Evolutionary conservation across 768 basidiomycete genomes (phyloP).

Genomic region (Leccinum pellstonianum): DNA sequence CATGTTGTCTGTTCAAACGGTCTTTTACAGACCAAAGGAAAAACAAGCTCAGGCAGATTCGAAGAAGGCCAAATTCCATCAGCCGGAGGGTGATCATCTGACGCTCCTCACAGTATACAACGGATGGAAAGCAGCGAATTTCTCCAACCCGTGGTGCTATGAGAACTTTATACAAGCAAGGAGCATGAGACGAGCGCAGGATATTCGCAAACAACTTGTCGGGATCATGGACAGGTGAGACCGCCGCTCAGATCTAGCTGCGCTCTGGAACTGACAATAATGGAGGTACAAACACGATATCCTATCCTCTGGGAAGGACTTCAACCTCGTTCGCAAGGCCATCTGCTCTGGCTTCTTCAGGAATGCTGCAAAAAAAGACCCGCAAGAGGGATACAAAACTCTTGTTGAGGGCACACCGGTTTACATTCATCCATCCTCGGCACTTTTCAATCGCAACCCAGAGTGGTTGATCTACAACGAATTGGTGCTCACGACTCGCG

Average conservation of each 20-base stretch:
- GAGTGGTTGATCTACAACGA: constrained; percentile 98
- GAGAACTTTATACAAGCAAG: constrained; percentile 99
- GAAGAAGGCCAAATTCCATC: constrained; percentile 99
- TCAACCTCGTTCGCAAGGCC: constrained; percentile 88
- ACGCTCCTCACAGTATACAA: constrained; percentile 95
- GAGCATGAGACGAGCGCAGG: constrained; percentile 95
- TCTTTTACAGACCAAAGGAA: constrained; percentile 99
- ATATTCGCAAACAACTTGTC: constrained; percentile 94
- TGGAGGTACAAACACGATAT: constrained; percentile 95
- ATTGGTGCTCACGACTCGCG: constrained; percentile 92
- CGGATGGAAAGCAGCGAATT: constrained; percentile 95
- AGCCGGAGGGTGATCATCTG: constrained; percentile 96
- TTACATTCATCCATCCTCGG: constrained; percentile 96
- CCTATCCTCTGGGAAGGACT: constrained; percentile 87
- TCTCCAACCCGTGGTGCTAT: constrained; percentile 98
- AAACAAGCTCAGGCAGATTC: constrained; percentile 99
- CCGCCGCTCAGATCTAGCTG: not conserved
- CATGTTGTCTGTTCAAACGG: constrained; percentile 94
- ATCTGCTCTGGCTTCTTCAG: constrained; percentile 98
- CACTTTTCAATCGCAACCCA: constrained; percentile 93
- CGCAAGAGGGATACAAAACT: constrained; percentile 97
- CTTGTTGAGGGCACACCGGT: constrained; percentile 98
- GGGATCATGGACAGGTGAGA: constrained; percentile 97
- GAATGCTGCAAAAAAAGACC: constrained; percentile 98
- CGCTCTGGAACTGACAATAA: constrained; percentile 6